Evolutionary conservation across 257 asterid genomes (phyloP), one percentile per base, ranked within the genome.

Genomic region (Solanum medicagineum): DNA sequence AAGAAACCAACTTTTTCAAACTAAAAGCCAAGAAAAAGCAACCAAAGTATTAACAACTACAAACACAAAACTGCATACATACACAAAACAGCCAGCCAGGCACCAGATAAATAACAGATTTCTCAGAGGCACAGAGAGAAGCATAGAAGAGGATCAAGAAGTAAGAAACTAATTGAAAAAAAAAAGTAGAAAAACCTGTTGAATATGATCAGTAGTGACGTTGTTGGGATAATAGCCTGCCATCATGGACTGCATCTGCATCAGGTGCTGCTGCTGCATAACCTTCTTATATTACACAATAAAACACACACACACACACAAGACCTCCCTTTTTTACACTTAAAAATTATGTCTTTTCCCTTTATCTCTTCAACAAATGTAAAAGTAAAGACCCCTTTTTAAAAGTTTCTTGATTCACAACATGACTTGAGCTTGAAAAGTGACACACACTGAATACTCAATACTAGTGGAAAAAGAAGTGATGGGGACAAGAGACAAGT

Each of bases 221-320:
- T 94, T 96, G 92, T 83, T 90, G 87, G 96, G 98, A 90, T 94
- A 94, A 86, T 96, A 96, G 94, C 98, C 94, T 92, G 99, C 97
- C 99, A 96, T 96, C 91, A 92, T 93, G 95, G 97, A 96, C 94
- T 95, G 98, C 93, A 93, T 92, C 97, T 96, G 98, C 94, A 95
- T 92, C 98, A 93, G 98, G 98, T 96, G 98, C 97, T 95, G 80
- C 54, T 70, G 95, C 89, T 91, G 98, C 93, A 91, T 92, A 10
- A 44, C 88, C 86, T 90, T 80, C 88, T 88, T 91, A 89, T 91
- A 92, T 85, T 47, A 81, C 89, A 68, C 89, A 84, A 89, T 85
- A 87, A 82, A 26, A 22, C 87, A 87, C 86, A 81, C 86, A 84
- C 66, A 17, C 53, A 17, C 84, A 83, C 83, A 65, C 69, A 59